These are phyloP conservation scores for Gracilaria caudata DNA, from an alignment of 23 red algal species.

Conservation along the genomic window DNA sequence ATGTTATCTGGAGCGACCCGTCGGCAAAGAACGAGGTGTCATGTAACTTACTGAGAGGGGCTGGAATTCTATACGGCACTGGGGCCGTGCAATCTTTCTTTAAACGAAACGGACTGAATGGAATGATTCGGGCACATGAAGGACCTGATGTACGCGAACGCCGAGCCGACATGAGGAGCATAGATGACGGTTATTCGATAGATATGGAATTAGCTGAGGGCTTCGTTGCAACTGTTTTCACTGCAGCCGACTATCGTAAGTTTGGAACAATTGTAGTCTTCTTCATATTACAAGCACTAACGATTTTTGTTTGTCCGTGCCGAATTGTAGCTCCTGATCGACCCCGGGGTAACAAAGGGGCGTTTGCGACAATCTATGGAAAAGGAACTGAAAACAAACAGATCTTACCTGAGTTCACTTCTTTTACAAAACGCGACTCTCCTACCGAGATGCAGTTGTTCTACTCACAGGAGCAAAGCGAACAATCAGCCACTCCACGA, in stretches of 20 bases:
- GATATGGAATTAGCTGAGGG: conserved; percentile 62
- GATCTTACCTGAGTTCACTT: conserved; percentile 49
- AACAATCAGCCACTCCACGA: conserved; percentile 44
- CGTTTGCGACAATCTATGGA: conserved; percentile 53
- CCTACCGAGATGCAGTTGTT: conserved; percentile 43
- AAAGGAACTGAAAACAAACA: conserved; percentile 16
- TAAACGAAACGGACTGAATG: conserved; percentile 50
- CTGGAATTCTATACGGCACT: conserved; percentile 68
- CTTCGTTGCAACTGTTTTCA: conserved; percentile 75
- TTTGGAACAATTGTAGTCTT: not conserved
- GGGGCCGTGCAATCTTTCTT: conserved; percentile 65
- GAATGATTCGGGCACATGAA: conserved; percentile 85
- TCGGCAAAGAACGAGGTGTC: conserved; percentile 20
- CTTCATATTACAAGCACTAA: not conserved
- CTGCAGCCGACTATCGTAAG: conserved; percentile 63
- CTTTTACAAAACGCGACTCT: conserved; percentile 22
- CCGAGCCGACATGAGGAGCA: conserved; percentile 63
- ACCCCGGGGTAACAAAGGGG: conserved; percentile 40
- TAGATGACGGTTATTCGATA: conserved; percentile 69
- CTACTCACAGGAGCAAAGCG: conserved; percentile 27
- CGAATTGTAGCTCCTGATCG: conserved; percentile 40
- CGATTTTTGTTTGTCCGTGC: not conserved
- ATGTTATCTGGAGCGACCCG: conserved; percentile 86
- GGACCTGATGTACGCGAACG: conserved; percentile 79
- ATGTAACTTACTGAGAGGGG: conserved; percentile 65